These are phyloP conservation scores for Ambrosia hybrid DNA, from an alignment of 140 eudicot species.

Conservation along the genomic window DNA sequence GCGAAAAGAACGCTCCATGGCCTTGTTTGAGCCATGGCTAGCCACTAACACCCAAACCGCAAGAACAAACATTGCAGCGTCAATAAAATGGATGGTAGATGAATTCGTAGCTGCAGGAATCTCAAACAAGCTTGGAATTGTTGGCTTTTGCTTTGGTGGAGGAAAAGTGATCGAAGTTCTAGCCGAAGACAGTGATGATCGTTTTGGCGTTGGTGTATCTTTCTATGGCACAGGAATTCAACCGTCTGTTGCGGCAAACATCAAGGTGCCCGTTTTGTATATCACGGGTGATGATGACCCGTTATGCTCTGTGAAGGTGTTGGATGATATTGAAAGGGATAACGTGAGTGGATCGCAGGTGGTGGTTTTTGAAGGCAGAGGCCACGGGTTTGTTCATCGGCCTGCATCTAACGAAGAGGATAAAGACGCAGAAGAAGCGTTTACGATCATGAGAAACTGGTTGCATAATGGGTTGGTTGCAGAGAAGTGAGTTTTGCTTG, in stretches of 20 bases:
- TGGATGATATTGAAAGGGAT: constrained; percentile 46
- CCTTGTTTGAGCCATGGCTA: constrained; percentile 56
- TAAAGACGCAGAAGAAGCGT: constrained; percentile 81
- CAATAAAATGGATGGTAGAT: constrained; percentile 73
- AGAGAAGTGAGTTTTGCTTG: constrained; percentile 31
- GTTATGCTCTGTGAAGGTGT: constrained; percentile 47
- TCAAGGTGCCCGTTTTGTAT: constrained; percentile 60
- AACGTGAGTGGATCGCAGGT: constrained; percentile 42
- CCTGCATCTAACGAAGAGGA: constrained; percentile 77
- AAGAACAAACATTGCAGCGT: constrained; percentile 43
- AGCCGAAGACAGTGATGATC: constrained; percentile 48
- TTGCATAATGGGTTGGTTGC: constrained; percentile 54
- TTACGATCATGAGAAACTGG: constrained; percentile 75
- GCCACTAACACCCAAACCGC: constrained; percentile 45
- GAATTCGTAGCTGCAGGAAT: constrained; percentile 70
- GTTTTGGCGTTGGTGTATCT: constrained; percentile 78
- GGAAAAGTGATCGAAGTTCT: constrained; percentile 69
- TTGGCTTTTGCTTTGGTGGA: constrained; percentile 90
- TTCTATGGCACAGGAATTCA: constrained; percentile 82
- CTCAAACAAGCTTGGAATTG: constrained; percentile 72
- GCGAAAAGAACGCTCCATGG: constrained; percentile 53
- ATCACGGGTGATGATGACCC: constrained; percentile 80
- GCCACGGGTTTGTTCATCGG: constrained; percentile 82
- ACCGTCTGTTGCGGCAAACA: constrained; percentile 44
- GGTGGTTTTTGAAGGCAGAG: constrained; percentile 71